Evolutionary conservation across 805 yeast genomes (phyloP).

Genomic region (Hanseniaspora jakobsenii): DNA sequence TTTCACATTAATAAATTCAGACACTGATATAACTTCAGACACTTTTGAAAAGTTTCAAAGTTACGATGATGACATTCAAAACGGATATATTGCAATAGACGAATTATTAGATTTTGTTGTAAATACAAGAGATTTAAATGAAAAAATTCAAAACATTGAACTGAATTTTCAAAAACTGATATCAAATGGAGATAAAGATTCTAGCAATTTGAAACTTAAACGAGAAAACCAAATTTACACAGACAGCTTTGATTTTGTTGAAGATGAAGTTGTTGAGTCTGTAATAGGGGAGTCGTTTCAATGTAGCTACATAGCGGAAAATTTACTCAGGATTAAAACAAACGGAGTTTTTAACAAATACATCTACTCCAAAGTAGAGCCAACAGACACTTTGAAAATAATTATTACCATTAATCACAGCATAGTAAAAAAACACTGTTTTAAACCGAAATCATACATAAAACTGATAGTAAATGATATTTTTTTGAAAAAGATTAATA

Average conservation of each 20-base stretch:
- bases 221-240: not conserved
- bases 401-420: not conserved
- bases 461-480: slow-evolving; percentile 3
- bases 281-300: slow-evolving; percentile 8
- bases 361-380: slow-evolving; percentile 1
- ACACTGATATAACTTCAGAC: not conserved
- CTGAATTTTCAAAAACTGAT: no score
- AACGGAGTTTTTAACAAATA: slow-evolving; percentile 10
- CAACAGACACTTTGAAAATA: not conserved
- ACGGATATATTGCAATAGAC: not conserved
- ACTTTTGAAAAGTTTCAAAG: not conserved
- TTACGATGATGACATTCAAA: not conserved
- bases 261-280: not conserved
- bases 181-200: no score
- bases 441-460: slow-evolving; percentile 1
- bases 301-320: not conserved
- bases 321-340: not conserved
- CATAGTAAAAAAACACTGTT: not conserved
- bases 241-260: not conserved
- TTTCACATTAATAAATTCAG: not conserved
- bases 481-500: slow-evolving; percentile 8
- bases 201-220: no score
- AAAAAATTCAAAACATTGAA: not conserved
- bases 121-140: not conserved
- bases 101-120: slow-evolving; percentile 7